These are phyloP conservation scores for Myxozyma lipomycoides DNA, from an alignment of 805 yeast species.

Conservation along the genomic window DNA sequence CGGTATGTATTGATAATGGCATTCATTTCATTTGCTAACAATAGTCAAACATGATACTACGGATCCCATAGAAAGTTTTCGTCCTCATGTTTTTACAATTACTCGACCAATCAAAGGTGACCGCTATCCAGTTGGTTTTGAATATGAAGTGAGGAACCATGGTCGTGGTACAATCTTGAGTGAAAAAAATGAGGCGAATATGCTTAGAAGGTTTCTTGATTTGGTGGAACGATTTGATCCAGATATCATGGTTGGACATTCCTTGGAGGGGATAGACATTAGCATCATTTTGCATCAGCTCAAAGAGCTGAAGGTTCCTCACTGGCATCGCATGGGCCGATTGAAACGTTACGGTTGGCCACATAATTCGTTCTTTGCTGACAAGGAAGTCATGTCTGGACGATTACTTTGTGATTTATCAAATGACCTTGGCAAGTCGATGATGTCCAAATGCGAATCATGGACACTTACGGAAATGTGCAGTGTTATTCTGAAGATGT, in stretches of 20 bases:
- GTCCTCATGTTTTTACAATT: conserved; percentile 62
- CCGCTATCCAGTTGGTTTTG: conserved; percentile 73
- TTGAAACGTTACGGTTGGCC: conserved; percentile 71
- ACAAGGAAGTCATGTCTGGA: conserved; percentile 75
- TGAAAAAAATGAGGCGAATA: conserved; percentile 68
- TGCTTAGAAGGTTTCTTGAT: conserved; percentile 72
- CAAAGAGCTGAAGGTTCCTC: conserved; percentile 64
- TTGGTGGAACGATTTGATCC: conserved; percentile 77
- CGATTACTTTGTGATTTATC: conserved; percentile 87
- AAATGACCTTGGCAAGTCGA: conserved; percentile 90
- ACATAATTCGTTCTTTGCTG: conserved; percentile 51
- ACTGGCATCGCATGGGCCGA: conserved; percentile 83
- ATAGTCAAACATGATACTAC: conserved; percentile 69
- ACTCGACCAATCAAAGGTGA: conserved; percentile 63
- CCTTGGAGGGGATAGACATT: conserved; percentile 70
- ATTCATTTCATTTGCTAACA: not conserved
- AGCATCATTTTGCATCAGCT: conserved; percentile 79
- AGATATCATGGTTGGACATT: conserved; percentile 85
- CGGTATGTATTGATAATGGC: conserved; percentile 16
- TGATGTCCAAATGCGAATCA: conserved; percentile 85
- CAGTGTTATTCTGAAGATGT: conserved; percentile 65
- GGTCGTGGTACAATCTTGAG: conserved; percentile 45
- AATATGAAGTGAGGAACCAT: conserved; percentile 54
- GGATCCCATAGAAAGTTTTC: conserved; percentile 55
- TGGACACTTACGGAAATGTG: conserved; percentile 95